These are phyloP conservation scores for Chalaropsis ovoidea DNA, from an alignment of 2,329 filamentous ascomycete genomes.

Conservation along the genomic window DNA sequence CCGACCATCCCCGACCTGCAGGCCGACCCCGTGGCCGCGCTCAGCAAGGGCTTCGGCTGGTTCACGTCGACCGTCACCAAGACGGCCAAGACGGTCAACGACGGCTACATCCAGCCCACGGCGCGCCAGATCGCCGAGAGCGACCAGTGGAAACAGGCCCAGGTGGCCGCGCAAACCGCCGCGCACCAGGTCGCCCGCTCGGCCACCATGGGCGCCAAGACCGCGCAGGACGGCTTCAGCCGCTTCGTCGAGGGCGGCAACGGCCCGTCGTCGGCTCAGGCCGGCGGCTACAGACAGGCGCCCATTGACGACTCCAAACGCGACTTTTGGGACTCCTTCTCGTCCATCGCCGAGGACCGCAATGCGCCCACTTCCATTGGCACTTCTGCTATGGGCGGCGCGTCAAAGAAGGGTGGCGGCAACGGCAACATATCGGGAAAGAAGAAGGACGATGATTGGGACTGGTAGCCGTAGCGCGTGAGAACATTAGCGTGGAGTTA, in stretches of 20 bases:
- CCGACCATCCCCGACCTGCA: slow-evolving; percentile 80
- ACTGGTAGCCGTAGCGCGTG: slow-evolving; percentile 43
- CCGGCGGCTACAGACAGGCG: slow-evolving; percentile 32
- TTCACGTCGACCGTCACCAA: slow-evolving; percentile 79
- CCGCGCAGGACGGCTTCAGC: slow-evolving; percentile 68
- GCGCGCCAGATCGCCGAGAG: slow-evolving; percentile 68
- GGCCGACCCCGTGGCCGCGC: slow-evolving; percentile 75
- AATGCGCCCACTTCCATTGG: slow-evolving; percentile 37
- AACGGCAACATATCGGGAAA: slow-evolving; percentile 30
- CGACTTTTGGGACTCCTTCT: slow-evolving; percentile 90
- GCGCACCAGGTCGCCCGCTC: slow-evolving; percentile 57
- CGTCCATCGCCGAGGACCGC: slow-evolving; percentile 53
- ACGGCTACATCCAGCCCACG: slow-evolving; percentile 84
- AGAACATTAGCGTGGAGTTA: neutral
- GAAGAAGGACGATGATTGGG: slow-evolving; percentile 52
- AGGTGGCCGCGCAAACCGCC: slow-evolving; percentile 41
- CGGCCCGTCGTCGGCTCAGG: slow-evolving; percentile 30
- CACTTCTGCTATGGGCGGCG: slow-evolving; percentile 44
- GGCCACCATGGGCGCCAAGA: slow-evolving; percentile 59
- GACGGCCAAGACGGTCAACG: slow-evolving; percentile 83
- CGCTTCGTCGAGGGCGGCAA: slow-evolving; percentile 72
- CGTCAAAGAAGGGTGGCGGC: slow-evolving; percentile 13
- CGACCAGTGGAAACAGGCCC: slow-evolving; percentile 55
- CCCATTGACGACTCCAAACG: slow-evolving; percentile 56
- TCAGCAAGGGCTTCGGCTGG: slow-evolving; percentile 93